Conservation (phyloP, 2,329 filamentous ascomycete genomes). For the Biscogniauxia mediterranea region DNA sequence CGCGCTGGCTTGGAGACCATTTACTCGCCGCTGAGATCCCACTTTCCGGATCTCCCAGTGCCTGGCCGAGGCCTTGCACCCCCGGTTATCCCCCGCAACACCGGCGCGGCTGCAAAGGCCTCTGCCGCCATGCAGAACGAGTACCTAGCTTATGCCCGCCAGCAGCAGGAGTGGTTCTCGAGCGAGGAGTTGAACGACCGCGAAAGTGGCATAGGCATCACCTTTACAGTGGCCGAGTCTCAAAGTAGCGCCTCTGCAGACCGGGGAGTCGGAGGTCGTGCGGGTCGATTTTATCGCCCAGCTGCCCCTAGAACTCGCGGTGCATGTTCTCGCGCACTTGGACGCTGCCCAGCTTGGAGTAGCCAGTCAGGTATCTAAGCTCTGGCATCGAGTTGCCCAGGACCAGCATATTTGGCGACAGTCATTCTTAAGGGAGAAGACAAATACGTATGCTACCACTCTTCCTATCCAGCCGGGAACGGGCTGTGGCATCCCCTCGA, state of each 20-base stretch:
- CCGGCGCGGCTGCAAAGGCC: slow-evolving; percentile 60
- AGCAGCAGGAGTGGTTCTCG: slow-evolving; percentile 44
- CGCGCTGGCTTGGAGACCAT: slow-evolving; percentile 37
- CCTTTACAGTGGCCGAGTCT: slow-evolving; percentile 44
- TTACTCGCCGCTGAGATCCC: slow-evolving; percentile 36
- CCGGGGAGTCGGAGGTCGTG: slow-evolving; percentile 37
- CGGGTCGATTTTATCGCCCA: slow-evolving; percentile 56
- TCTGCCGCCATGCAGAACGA: slow-evolving; percentile 60
- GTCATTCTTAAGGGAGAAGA: slow-evolving; percentile 61
- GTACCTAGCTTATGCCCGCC: slow-evolving; percentile 35
- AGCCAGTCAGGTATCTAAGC: slow-evolving; percentile 48
- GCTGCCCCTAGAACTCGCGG: slow-evolving; percentile 57
- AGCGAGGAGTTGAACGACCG: slow-evolving; percentile 54
- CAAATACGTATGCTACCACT: slow-evolving; percentile 58
- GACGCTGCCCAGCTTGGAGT: slow-evolving; percentile 51
- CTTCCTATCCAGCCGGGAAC: slow-evolving; percentile 49
- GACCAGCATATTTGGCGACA: slow-evolving; percentile 64
- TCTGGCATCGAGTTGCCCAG: slow-evolving; percentile 46
- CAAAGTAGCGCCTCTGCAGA: slow-evolving; percentile 32
- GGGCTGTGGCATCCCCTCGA: slow-evolving; percentile 55
- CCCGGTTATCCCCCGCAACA: slow-evolving; percentile 58
- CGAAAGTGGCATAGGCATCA: slow-evolving; percentile 65
- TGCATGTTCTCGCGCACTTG: slow-evolving; percentile 56
- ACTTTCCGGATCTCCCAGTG: slow-evolving; percentile 37
- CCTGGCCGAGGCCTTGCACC: slow-evolving; percentile 53